Evolutionary conservation across 306 rosid species (phyloP).

Genomic region (Canavalia ensiformis): DNA sequence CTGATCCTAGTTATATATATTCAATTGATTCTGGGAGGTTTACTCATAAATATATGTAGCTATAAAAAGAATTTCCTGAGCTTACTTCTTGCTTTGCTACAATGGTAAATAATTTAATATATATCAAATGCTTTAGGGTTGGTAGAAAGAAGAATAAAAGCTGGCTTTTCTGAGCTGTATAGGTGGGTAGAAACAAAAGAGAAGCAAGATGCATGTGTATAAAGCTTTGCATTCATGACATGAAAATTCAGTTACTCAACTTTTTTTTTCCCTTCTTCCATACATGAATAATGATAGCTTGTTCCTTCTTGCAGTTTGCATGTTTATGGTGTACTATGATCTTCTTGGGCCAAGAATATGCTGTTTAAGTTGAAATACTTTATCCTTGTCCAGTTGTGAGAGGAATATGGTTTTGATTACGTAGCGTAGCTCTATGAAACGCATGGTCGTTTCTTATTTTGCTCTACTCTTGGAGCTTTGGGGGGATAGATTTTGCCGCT

Average conservation of each 20-base stretch:
- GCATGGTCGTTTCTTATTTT: background rate
- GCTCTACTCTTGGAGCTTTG: background rate
- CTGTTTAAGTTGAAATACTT: background rate
- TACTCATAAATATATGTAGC: background rate
- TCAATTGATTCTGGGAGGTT: background rate
- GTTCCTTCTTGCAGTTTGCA: background rate
- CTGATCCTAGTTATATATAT: background rate
- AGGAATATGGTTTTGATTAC: slow-evolving; percentile 20
- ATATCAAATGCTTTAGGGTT: slow-evolving; percentile 5
- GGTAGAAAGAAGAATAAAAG: slow-evolving; percentile 31
- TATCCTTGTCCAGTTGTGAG: background rate
- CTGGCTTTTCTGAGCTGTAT: slow-evolving; percentile 34
- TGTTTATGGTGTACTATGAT: background rate
- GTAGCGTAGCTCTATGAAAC: background rate
- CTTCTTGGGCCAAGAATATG: background rate
- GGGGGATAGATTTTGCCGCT: background rate
- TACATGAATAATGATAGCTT: background rate
- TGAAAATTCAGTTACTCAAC: slow-evolving; percentile 2
- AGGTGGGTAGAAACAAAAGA: slow-evolving; percentile 26
- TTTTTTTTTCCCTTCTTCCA: background rate
- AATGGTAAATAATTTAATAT: background rate
- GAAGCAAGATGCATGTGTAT: slow-evolving; percentile 26
- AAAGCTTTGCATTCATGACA: background rate
- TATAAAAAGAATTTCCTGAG: background rate
- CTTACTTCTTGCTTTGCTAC: slow-evolving; percentile 10